A percentile compares a stretch with the other conserved stretches of the same genome.
phyloP scores from a whole-genome alignment of 2,329 filamentous ascomycete genomes.

The Alternaria solani region DNA sequence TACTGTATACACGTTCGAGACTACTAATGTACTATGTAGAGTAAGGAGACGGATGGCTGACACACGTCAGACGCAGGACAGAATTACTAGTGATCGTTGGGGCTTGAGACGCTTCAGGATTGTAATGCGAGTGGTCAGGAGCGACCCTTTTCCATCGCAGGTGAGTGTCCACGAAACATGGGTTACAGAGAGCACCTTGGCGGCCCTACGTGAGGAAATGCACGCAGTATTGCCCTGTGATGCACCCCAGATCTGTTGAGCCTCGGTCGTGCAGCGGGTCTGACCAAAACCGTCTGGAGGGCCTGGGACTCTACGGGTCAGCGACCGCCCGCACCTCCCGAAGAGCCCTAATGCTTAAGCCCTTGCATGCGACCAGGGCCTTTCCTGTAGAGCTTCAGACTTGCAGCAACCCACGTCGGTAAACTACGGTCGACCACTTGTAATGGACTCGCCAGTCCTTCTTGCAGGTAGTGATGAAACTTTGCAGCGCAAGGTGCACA shows the following conservation, averaged over 20 bases:
- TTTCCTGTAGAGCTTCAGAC: neutral
- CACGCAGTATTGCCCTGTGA: conserved; percentile 19
- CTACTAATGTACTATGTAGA: neutral
- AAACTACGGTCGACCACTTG: neutral
- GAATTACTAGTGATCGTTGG: neutral
- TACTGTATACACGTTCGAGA: neutral
- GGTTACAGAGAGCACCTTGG: neutral
- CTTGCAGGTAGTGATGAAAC: neutral
- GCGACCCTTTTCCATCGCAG: neutral
- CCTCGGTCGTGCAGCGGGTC: conserved; percentile 4
- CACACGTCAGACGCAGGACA: neutral
- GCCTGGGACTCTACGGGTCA: conserved; percentile 13
- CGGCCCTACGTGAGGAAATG: conserved; percentile 12
- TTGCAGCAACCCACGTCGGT: neutral
- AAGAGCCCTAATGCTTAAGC: conserved; percentile 2
- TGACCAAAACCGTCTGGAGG: conserved; percentile 6
- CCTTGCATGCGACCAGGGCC: conserved; percentile 6
- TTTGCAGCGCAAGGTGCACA: neutral
- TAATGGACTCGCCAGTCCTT: neutral
- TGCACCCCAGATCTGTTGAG: conserved; percentile 33
- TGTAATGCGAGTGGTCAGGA: conserved; percentile 7
- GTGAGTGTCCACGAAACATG: neutral
- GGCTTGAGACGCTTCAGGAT: neutral
- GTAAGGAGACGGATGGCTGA: neutral
- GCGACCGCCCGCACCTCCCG: conserved; percentile 11